Base-by-base conservation (phyloP, 106 monocot genomes). In the Dioscorea zingiberensis region DNA sequence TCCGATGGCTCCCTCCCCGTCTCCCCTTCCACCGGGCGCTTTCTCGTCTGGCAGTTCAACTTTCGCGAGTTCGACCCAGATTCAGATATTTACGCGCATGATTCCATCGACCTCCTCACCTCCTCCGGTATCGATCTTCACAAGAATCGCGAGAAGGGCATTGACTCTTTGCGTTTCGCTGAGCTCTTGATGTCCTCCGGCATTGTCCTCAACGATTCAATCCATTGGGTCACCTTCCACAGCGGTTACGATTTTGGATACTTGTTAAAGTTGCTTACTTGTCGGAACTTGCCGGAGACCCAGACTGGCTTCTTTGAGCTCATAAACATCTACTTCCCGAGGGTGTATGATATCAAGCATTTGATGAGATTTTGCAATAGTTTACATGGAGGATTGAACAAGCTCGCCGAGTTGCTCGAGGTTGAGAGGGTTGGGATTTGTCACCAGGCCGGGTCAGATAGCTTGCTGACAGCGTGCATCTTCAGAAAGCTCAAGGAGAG, bases 31-130 rank as follows among this genome's bases (percentile, higher is more conserved):
- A 7, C 13, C 28, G 13, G 18, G 13, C 13, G 13, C 13, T 11
- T 8, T 29, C 15, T 51, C 2, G 63, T 63, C 13, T 63, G 63
- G 63, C 44, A 63, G 63, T 63, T 63, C 63, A 63, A 63, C 63
- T 63, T 63, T 44, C 38, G 45, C 21, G 63, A 63, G 63, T 63
- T 63, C 63, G 38, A 63, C 63, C 44, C 44, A 3, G 45, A 16
- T 15, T 1, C 14, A 0, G 30, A 63, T 21, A 6, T 46, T n/a
- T 21, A 46, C 16, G 45, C 38, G 16, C 44, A 44, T 5, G 44
- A 44, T 8, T 63, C 63, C 44, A 46, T 63, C 44, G 44, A 46
- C 1, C n/a, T 63, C 10, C 63, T 63, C 19, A 32, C 21, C 15
- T 18, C 18, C 30, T 12, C 38, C 17, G 63, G 63, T 8, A 46